These are phyloP conservation scores for Alternaria sp. DNA, from an alignment of 2,329 filamentous ascomycete genomes.

Conservation along the genomic window DNA sequence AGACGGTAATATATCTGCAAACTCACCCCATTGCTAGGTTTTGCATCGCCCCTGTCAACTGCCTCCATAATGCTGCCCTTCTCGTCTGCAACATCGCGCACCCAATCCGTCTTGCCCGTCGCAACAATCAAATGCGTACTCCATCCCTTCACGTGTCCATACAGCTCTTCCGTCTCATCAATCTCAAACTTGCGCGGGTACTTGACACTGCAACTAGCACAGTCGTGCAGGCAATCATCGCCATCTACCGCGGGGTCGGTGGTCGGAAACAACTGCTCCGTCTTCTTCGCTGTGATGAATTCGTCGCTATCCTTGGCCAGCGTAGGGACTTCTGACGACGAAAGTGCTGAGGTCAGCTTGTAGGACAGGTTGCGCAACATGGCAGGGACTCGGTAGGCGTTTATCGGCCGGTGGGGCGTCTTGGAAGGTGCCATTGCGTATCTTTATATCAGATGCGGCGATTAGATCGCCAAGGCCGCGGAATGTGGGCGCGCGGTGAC, in stretches of 20 bases:
- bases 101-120: slow-evolving; percentile 97
- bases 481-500: slow-evolving; percentile 35
- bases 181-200: slow-evolving; percentile 78
- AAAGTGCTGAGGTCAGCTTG: slow-evolving; percentile 42
- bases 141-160: slow-evolving; percentile 86
- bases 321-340: slow-evolving; percentile 38
- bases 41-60: slow-evolving; percentile 57
- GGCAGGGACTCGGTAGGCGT: slow-evolving; percentile 46
- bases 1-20: background rate
- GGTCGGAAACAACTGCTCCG: slow-evolving; percentile 70
- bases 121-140: slow-evolving; percentile 88
- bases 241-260: slow-evolving; percentile 81
- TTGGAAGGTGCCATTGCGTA: slow-evolving; percentile 27
- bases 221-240: slow-evolving; percentile 88
- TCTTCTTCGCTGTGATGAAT: slow-evolving; percentile 56
- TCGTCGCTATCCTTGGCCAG: slow-evolving; percentile 42
- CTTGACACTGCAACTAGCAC: slow-evolving; percentile 76
- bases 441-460: slow-evolving; percentile 44
- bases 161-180: slow-evolving; percentile 78
- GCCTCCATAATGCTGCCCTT: slow-evolving; percentile 66
- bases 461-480: slow-evolving; percentile 46
- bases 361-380: slow-evolving; percentile 47
- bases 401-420: slow-evolving; percentile 30
- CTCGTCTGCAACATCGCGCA: slow-evolving; percentile 83
- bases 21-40: slow-evolving; percentile 72